Conservation (phyloP, 2,329 filamentous ascomycete species). For the Sporothrix phasma region DNA sequence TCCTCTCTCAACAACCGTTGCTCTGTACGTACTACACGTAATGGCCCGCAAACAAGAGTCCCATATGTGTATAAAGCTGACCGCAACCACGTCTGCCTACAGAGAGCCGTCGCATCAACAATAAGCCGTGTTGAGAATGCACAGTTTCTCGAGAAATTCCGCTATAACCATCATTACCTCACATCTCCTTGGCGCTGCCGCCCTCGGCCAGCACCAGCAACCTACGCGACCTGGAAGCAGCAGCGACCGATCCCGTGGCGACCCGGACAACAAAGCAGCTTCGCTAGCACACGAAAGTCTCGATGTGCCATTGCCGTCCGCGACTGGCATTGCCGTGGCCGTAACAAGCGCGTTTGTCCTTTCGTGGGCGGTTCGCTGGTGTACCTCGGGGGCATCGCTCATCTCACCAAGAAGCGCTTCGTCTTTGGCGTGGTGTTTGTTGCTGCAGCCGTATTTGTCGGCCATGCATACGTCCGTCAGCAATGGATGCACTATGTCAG, state of each 20-base stretch:
- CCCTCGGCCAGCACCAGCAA: conserved; percentile 33
- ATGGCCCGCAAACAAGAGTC: neutral
- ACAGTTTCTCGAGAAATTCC: conserved; percentile 83
- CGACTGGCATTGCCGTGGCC: conserved; percentile 41
- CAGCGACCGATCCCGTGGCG: neutral
- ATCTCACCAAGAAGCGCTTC: conserved; percentile 47
- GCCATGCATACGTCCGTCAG: conserved; percentile 63
- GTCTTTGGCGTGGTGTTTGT: conserved; percentile 36
- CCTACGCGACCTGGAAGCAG: neutral
- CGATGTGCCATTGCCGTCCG: conserved; percentile 21
- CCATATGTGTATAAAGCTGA: neutral
- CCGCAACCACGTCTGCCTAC: neutral
- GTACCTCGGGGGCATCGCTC: conserved; percentile 39
- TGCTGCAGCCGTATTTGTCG: conserved; percentile 46
- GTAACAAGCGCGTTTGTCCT: conserved; percentile 57
- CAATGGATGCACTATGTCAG: conserved; percentile 75
- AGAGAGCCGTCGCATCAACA: conserved; percentile 61
- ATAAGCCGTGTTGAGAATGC: conserved; percentile 71
- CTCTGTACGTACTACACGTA: conserved; percentile 34
- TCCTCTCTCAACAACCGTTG: conserved; percentile 40
- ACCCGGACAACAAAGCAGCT: neutral
- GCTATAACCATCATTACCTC: conserved; percentile 89
- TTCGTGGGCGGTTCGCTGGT: conserved; percentile 64
- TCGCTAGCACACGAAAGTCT: neutral
- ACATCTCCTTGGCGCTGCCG: conserved; percentile 66